Evolutionary conservation across 441 rosid species (phyloP).

Genomic region (Biscutella laevigata): DNA sequence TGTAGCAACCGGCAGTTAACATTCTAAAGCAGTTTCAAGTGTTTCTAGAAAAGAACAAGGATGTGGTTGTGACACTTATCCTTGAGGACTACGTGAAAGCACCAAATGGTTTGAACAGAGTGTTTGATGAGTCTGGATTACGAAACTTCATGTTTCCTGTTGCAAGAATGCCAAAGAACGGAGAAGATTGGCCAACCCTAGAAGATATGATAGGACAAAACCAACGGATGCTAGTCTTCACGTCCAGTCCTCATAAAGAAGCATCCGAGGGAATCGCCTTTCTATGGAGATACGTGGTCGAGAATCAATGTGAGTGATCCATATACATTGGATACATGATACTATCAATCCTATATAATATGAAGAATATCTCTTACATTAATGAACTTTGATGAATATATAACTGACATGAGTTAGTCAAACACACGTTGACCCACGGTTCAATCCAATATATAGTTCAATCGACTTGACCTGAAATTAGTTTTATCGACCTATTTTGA

Average conservation of each 20-base stretch:
- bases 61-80: conserved; percentile 44
- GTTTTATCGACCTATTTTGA: no score
- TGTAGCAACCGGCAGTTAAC: conserved; percentile 50
- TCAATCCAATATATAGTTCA: no score
- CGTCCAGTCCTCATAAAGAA: conserved; percentile 45
- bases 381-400: no score
- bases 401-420: no score
- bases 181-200: conserved; percentile 49
- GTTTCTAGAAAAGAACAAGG: conserved; percentile 41
- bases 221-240: conserved; percentile 54
- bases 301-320: conserved; percentile 46
- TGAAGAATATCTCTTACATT: no score
- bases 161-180: conserved; percentile 51
- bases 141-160: conserved; percentile 54
- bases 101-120: conserved; percentile 38
- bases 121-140: conserved; percentile 47
- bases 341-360: not conserved
- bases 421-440: no score
- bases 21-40: conserved; percentile 40
- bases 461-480: no score
- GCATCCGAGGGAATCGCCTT: conserved; percentile 53
- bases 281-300: conserved; percentile 53
- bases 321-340: not conserved
- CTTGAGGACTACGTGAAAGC: conserved; percentile 55
- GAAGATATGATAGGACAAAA: conserved; percentile 43